phyloP scores from a whole-genome alignment of 208 protist species.

The Herpetomonas samuelpessoai region DNA sequence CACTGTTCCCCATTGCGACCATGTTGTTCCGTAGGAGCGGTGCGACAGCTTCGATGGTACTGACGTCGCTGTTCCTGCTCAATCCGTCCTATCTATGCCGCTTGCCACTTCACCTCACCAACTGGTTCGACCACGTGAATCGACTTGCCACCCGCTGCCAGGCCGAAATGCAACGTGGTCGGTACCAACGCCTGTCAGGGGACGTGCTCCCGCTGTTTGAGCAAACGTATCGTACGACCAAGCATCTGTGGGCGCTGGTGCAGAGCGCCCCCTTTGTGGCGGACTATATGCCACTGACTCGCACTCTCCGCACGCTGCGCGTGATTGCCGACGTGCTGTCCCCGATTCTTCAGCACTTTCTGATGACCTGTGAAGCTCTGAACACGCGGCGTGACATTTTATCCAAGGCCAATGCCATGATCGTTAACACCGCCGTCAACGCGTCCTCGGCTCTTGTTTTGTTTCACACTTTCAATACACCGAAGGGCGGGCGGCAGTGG shows the following conservation, averaged over 20 bases:
- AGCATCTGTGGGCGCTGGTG: constrained; percentile 74
- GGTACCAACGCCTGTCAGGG: constrained; percentile 74
- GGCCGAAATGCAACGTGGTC: constrained; percentile 61
- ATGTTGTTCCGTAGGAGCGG: constrained; percentile 61
- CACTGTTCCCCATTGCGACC: constrained; percentile 40
- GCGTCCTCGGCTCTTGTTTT: constrained; percentile 54
- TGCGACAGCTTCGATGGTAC: constrained; percentile 43
- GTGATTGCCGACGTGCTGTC: constrained; percentile 77
- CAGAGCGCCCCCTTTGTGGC: constrained; percentile 72
- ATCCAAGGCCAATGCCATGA: constrained; percentile 68
- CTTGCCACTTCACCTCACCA: constrained; percentile 31
- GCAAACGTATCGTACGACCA: constrained; percentile 61
- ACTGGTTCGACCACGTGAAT: constrained; percentile 60
- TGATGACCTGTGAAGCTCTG: constrained; percentile 69
- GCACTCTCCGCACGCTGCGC: constrained; percentile 56
- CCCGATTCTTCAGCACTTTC: constrained; percentile 81
- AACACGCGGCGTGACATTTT: constrained; percentile 53
- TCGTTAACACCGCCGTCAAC: constrained; percentile 80
- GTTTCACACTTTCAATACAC: constrained; percentile 46
- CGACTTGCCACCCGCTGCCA: constrained; percentile 52
- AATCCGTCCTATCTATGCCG: constrained; percentile 60
- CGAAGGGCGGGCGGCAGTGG: constrained; percentile 15
- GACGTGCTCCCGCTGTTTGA: constrained; percentile 78
- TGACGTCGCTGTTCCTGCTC: constrained; percentile 60
- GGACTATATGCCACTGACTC: constrained; percentile 58